These are phyloP conservation scores for Phytophthora agathidicida DNA, from an alignment of 352 stramenopile species.

Conservation along the genomic window DNA sequence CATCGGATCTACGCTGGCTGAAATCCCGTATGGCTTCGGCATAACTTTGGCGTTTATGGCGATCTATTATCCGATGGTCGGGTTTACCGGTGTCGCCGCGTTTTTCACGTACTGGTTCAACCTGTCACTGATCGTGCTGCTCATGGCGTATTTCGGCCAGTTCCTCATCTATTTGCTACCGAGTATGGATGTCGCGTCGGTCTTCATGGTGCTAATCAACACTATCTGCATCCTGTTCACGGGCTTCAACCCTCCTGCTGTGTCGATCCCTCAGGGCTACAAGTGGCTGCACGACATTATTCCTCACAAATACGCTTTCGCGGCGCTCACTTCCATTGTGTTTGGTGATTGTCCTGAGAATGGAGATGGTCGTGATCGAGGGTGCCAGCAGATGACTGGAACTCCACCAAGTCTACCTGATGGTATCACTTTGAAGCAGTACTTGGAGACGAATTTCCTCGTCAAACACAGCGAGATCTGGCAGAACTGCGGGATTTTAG, in stretches of 20 bases:
- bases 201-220: slow-evolving; percentile 39
- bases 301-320: slow-evolving; percentile 39
- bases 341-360: slow-evolving; percentile 30
- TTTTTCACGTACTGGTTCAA: slow-evolving; percentile 59
- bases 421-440: slow-evolving; percentile 35
- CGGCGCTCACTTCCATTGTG: slow-evolving; percentile 33
- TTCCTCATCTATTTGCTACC: slow-evolving; percentile 36
- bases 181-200: slow-evolving; percentile 33
- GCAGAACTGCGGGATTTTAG: slow-evolving; percentile 19
- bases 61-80: slow-evolving; percentile 59
- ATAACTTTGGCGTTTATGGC: slow-evolving; percentile 49
- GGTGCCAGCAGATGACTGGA: slow-evolving; percentile 30
- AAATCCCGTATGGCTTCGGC: slow-evolving; percentile 83
- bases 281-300: slow-evolving; percentile 42
- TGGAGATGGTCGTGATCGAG: slow-evolving; percentile 14
- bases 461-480: slow-evolving; percentile 39
- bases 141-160: slow-evolving; percentile 54
- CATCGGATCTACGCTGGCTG: slow-evolving; percentile 70
- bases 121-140: slow-evolving; percentile 43
- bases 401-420: slow-evolving; percentile 23
- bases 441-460: slow-evolving; percentile 31
- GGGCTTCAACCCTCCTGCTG: slow-evolving; percentile 38
- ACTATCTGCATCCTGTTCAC: slow-evolving; percentile 45
- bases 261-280: slow-evolving; percentile 37
- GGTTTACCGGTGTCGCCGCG: slow-evolving; percentile 36